Evolutionary conservation across 192 early-diverging fungal genomes (phyloP), one percentile per base, ranked within the genome.

Genomic region (Fimicolochytrium jonesii): DNA sequence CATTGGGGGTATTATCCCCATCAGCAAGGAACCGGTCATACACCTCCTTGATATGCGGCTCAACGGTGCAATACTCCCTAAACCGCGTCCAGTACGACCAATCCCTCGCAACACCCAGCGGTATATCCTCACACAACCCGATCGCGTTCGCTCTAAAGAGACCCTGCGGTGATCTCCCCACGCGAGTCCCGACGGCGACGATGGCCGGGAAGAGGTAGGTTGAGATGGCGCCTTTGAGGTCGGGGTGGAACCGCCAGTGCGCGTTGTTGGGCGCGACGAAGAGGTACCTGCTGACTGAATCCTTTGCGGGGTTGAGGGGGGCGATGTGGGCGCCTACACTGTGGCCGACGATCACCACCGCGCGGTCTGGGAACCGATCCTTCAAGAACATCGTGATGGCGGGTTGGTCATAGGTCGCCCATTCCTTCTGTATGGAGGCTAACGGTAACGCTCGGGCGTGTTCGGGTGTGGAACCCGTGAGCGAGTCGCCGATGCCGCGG

Each of bases 91-190:
- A 61, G 4, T 47, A 4, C 7, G 46, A 26, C 59, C 59, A 61
- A 32, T 61, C 59, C 26, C 59, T 26, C 17, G 47, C 59, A 1
- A 50, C 59, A 17, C 48, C 59, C 32, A 51, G 20, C 45, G 59
- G 59, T 4, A 61, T 32, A 33, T 61, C 45, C 3, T 61, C 59
- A 35, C 59, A 61, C 67, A 23, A 44, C 48, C 17, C 70, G 75
- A 68, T 70, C n/a, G 37, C 37, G n/a, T n/a, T 41, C 9, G 37
- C 37, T 41, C 37, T 41, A 41, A 41, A 41, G 9, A 41, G 37
- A 11, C 37, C 37, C 37, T 9, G 9, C 37, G 9, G 9, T 41
- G 9, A n/a, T 41, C 9, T 41, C 37, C 37, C 9, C 37, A n/a
- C 9, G 9, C 9, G n/a, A 41, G 9, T 41, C 9, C 37, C 15